Percentiles rank a stretch among this genome's conserved stretches.
These are phyloP conservation scores for Xanthoparmelia taractica DNA, from an alignment of 495 filamentous ascomycete species.

Conservation along the genomic window DNA sequence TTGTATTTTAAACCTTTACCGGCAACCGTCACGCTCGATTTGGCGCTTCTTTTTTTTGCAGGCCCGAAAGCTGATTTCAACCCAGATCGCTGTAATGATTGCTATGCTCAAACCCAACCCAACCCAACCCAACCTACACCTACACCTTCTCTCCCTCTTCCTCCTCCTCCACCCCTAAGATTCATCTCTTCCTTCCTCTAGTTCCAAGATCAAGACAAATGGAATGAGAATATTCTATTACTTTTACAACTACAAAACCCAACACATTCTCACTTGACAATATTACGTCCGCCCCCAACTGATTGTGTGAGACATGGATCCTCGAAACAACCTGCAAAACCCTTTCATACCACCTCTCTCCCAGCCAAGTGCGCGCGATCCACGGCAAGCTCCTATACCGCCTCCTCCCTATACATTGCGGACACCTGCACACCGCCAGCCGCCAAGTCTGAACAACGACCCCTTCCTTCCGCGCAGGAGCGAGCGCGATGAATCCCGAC, in stretches of 20 bases:
- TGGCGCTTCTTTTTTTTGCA: conserved; percentile 1
- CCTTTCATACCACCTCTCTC: conserved; percentile 19
- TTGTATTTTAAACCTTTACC: not conserved
- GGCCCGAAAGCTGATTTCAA: not conserved
- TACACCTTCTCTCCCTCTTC: not conserved
- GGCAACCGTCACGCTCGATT: not conserved
- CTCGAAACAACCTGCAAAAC: conserved; percentile 12
- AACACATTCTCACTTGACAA: not conserved
- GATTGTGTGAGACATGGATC: conserved; percentile 16
- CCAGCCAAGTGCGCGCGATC: conserved; percentile 15
- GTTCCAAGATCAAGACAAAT: not conserved
- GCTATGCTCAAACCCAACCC: no score
- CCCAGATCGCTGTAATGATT: not conserved
- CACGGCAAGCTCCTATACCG: conserved; percentile 22
- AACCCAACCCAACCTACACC: no score
- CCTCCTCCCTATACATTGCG: conserved; percentile 21
- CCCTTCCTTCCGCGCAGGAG: conserved; percentile 17
- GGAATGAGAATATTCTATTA: no score
- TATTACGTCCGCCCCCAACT: not conserved
- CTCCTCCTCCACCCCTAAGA: not conserved
- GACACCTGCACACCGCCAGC: conserved; percentile 6
- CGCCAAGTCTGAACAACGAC: conserved; percentile 11
- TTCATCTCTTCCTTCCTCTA: not conserved
- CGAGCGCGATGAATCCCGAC: conserved; percentile 10
- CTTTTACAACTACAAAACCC: no score